Conservation (phyloP, 305 asterid genomes). For the Nicotiana rustica region DNA sequence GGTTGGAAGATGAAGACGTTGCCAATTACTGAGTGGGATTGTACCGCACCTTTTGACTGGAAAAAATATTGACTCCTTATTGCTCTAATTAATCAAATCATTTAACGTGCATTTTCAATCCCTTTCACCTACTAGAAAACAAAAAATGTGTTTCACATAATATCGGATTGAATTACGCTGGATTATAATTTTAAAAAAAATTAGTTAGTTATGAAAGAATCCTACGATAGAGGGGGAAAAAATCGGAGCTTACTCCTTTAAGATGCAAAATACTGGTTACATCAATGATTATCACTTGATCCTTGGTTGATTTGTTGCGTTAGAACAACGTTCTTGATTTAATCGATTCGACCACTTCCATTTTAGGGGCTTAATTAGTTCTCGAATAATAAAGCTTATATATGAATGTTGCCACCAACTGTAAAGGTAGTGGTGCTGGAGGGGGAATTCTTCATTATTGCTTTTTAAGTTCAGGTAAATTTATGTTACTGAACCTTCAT, state of each 20-base stretch:
- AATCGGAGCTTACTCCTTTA: background rate
- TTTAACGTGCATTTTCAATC: background rate
- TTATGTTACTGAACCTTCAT: too few species aligned
- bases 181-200: background rate
- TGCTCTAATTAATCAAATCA: background rate
- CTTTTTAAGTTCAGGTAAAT: too few species aligned
- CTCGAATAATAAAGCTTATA: background rate
- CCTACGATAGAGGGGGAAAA: background rate
- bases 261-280: background rate
- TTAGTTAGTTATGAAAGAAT: background rate
- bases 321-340: too few species aligned
- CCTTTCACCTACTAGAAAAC: background rate
- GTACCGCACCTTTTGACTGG: conserved; percentile 28
- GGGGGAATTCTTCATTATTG: too few species aligned
- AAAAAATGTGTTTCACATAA: background rate
- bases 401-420: background rate
- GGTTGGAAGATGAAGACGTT: conserved; percentile 27
- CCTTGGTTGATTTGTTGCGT: too few species aligned
- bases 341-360: background rate
- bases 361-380: background rate
- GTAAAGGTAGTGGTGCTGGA: too few species aligned
- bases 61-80: background rate
- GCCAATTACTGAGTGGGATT: conserved; percentile 24
- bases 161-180: background rate
- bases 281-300: background rate